A percentile compares a stretch with the other conserved stretches of the same genome.
Evolutionary conservation across 805 yeast genomes (phyloP).

Genomic region (Osmozyma mogii): DNA sequence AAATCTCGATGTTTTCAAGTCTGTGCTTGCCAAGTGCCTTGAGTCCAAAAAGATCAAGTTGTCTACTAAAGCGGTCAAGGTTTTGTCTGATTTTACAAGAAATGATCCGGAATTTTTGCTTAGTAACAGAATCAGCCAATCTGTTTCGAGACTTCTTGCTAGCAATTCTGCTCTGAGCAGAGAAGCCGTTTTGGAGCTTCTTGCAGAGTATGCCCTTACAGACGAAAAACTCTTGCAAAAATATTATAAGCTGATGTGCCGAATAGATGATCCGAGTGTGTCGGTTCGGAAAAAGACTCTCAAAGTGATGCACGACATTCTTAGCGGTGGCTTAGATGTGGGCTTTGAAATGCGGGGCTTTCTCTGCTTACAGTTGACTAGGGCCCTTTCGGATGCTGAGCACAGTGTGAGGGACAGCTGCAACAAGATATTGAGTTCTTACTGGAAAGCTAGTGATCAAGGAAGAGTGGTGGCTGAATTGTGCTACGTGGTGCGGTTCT

Average conservation of each 20-base stretch:
- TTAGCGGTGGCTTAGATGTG: slow-evolving; percentile 25
- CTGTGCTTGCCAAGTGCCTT: slow-evolving; percentile 32
- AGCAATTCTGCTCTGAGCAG: slow-evolving; percentile 68
- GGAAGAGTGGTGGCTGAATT: no score
- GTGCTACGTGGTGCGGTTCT: slow-evolving; percentile 21
- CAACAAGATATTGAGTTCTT: slow-evolving; percentile 44
- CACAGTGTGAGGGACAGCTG: no score
- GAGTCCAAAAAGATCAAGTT: slow-evolving; percentile 25
- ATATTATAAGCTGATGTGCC: slow-evolving; percentile 42
- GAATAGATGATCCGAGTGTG: slow-evolving; percentile 52
- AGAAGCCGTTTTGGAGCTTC: slow-evolving; percentile 66
- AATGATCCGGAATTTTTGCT: slow-evolving; percentile 45
- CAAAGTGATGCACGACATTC: slow-evolving; percentile 43
- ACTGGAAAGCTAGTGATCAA: no score
- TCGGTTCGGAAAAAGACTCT: slow-evolving; percentile 59
- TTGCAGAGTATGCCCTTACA: slow-evolving; percentile 39
- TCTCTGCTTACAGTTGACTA: no score
- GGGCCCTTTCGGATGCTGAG: no score
- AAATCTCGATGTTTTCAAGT: slow-evolving; percentile 46
- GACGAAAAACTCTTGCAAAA: slow-evolving; percentile 39
- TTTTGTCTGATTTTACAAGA: slow-evolving; percentile 47
- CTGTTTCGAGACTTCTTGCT: slow-evolving; percentile 43
- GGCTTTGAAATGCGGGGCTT: slow-evolving; percentile 24
- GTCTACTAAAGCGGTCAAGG: slow-evolving; percentile 53
- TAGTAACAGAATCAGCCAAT: slow-evolving; percentile 41